Evolutionary conservation across 2,329 filamentous ascomycete species (phyloP).

Genomic region (Aspergillus pseudoviridinutans): DNA sequence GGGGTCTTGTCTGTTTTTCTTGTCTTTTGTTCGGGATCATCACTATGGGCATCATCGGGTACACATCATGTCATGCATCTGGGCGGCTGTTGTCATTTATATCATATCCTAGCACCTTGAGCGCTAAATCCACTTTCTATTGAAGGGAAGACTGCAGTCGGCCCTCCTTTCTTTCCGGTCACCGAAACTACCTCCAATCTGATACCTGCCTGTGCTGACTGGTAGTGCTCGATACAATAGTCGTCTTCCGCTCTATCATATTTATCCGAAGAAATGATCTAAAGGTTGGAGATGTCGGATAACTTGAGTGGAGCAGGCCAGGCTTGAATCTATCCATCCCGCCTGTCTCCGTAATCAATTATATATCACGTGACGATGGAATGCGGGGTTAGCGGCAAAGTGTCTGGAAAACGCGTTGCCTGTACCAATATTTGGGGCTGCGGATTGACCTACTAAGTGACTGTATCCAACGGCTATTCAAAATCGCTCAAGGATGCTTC

Average conservation of each 20-base stretch:
- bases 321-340: not conserved
- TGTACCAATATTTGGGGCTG: not conserved
- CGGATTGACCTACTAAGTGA: not conserved
- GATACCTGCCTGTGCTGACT: not conserved
- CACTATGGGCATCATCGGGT: slow-evolving; percentile 26
- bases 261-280: not conserved
- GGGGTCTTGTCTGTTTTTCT: slow-evolving; percentile 15
- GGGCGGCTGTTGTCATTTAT: slow-evolving; percentile 27
- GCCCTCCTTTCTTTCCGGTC: not conserved
- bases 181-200: not conserved
- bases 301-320: no score
- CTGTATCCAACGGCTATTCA: no score
- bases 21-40: slow-evolving; percentile 13
- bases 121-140: not conserved
- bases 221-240: not conserved
- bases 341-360: not conserved
- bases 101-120: slow-evolving; percentile 2
- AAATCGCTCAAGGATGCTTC: not conserved
- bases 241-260: not conserved
- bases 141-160: not conserved
- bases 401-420: not conserved
- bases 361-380: not conserved
- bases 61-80: slow-evolving; percentile 33
- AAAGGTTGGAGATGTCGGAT: not conserved
- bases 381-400: not conserved